These are phyloP conservation scores for Dujonia santamariae DNA, from an alignment of 1,139 yeast genomes.

Conservation along the genomic window DNA sequence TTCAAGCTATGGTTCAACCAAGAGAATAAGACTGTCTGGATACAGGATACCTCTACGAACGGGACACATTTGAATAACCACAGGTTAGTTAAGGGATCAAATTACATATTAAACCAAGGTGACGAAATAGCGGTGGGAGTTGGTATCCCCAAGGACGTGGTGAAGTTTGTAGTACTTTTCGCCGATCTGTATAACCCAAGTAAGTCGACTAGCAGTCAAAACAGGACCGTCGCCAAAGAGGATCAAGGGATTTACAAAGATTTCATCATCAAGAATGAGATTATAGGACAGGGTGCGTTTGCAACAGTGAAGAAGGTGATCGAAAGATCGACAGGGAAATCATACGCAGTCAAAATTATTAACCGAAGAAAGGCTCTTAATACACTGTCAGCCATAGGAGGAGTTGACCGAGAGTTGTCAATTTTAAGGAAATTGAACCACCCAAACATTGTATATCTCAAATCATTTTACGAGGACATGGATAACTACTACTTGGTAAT, in stretches of 20 bases:
- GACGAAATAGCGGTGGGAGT: slow-evolving; percentile 88
- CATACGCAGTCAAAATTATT: slow-evolving; percentile 88
- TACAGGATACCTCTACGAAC: slow-evolving; percentile 77
- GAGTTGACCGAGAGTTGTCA: slow-evolving; percentile 82
- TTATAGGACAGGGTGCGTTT: slow-evolving; percentile 95
- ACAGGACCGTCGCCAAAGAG: slow-evolving; percentile 21
- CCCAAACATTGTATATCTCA: slow-evolving; percentile 77
- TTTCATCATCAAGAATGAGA: slow-evolving; percentile 76
- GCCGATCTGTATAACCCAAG: slow-evolving; percentile 40
- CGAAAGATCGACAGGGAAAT: slow-evolving; percentile 77
- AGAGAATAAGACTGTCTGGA: slow-evolving; percentile 54
- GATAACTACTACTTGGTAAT: slow-evolving; percentile 82
- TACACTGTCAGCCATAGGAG: slow-evolving; percentile 60
- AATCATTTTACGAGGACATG: slow-evolving; percentile 81
- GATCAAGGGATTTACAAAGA: slow-evolving; percentile 63
- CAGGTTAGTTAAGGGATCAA: slow-evolving; percentile 72
- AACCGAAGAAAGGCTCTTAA: slow-evolving; percentile 73
- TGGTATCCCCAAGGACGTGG: slow-evolving; percentile 79
- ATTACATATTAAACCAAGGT: slow-evolving; percentile 83
- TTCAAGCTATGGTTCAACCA: slow-evolving; percentile 65
- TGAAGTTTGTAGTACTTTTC: slow-evolving; percentile 70
- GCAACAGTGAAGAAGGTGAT: slow-evolving; percentile 92
- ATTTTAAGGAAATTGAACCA: slow-evolving; percentile 76
- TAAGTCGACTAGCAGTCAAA: slow-evolving; percentile 18
- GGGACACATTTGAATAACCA: slow-evolving; percentile 84